Percentiles rank a stretch among this genome's conserved stretches.
phyloP scores from a whole-genome alignment of 352 stramenopile species.

The Globisporangium nagaii region DNA sequence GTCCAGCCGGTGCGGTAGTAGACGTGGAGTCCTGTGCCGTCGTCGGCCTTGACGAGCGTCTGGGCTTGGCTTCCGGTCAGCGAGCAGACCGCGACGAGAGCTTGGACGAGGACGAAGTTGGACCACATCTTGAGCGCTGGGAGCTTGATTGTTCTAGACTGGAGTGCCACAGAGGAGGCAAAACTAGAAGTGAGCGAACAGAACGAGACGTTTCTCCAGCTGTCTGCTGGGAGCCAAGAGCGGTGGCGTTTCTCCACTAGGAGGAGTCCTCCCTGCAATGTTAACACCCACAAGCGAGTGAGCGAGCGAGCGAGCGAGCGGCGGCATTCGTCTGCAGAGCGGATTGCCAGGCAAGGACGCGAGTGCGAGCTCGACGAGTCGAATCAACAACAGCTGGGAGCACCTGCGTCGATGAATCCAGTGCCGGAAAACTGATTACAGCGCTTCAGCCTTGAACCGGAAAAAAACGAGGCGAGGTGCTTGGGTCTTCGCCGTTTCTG shows the following conservation, averaged over 20 bases:
- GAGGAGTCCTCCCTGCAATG: neutral
- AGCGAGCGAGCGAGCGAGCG: too few species aligned
- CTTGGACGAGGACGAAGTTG: conserved; percentile 5
- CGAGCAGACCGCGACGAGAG: conserved; percentile 9
- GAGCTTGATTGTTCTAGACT: neutral
- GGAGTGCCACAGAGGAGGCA: neutral
- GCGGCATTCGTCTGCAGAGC: conserved; percentile 1
- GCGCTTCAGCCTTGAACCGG: conserved; percentile 1
- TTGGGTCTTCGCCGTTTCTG: neutral
- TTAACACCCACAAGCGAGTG: too few species aligned
- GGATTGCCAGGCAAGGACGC: neutral
- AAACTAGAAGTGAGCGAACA: conserved; percentile 6
- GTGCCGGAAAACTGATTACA: conserved; percentile 6
- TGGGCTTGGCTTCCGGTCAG: conserved; percentile 18
- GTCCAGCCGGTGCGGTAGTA: conserved; percentile 47
- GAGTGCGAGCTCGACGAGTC: neutral
- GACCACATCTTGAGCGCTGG: conserved; percentile 3
- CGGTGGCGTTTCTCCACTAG: too few species aligned
- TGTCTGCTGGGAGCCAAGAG: neutral
- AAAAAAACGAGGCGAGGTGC: neutral
- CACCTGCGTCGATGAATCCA: conserved; percentile 6
- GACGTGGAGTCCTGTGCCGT: conserved; percentile 36
- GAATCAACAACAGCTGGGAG: neutral
- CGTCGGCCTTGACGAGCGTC: conserved; percentile 25
- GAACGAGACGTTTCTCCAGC: neutral